Evolutionary conservation across 176 grass and related monocot genomes (phyloP), one percentile per base, ranked within the genome.

Genomic region (Lolium perenne): DNA sequence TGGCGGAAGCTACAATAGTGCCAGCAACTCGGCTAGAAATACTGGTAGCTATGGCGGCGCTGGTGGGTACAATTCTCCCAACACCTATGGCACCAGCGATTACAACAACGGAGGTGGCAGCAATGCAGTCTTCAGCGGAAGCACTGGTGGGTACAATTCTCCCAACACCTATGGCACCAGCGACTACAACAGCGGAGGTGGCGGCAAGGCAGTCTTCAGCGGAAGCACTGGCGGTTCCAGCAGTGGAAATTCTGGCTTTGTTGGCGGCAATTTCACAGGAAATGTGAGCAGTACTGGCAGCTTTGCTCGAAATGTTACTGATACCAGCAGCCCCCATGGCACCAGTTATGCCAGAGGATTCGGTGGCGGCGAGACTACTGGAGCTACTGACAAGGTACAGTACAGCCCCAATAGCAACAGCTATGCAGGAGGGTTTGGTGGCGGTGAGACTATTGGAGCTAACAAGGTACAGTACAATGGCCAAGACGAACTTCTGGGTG

Each of bases 401-500:
- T 87, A 69, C 78, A 89, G 80, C 66, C 64, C 64, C 58, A 48
- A 62, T 74, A 48, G 67, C 46, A 38, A 61, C 14, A 48, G 22
- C 23, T 32, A 18, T 1, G 3, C 55, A 0, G 47, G 56, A 29
- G 57, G 74, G 15, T 89, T 79, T 61, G 80, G 74, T 14, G 58
- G 41, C 1, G 9, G n/a, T 0, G 55, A 60, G 7, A 23, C 17
- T 7, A 11, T 59, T 67, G 81, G 35, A 18, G 29, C 67, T 46
- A 83, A 79, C 79, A 65, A 82, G 55, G 78, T 73, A 10, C 84
- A 91, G 32, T 87, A 69, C 78, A 89, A 86, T 74, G 86, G 78
- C 82, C 81, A 87, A 67, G 86, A 88, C 48, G 87, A 91, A 32
- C 78, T 86, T 26, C 54, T 91, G 8, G 88, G 75, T 26, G 88